phyloP scores from a whole-genome alignment of 805 yeast genomes.

The Yarrowia yakushimensis region DNA sequence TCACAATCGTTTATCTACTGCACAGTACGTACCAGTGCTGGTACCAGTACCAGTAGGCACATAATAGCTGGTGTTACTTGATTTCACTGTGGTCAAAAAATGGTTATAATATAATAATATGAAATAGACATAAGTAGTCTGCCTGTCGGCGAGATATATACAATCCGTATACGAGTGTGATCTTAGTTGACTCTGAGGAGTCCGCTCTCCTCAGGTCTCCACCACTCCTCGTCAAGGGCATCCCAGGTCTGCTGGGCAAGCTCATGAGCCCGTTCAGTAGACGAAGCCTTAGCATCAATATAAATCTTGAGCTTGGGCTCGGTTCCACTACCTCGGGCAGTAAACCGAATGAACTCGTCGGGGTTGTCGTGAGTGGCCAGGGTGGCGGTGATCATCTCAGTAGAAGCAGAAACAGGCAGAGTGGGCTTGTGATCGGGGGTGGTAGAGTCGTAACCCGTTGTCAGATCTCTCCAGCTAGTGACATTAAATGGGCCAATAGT shows the following conservation, averaged over 20 bases:
- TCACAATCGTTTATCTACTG: no score
- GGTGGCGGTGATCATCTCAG: conserved; percentile 83
- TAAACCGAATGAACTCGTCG: conserved; percentile 57
- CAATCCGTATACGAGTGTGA: neutral
- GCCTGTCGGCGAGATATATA: neutral
- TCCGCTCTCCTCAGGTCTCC: conserved; percentile 54
- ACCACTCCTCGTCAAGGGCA: conserved; percentile 65
- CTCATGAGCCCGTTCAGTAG: conserved; percentile 46
- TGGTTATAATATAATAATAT: no score
- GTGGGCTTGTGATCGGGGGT: conserved; percentile 56
- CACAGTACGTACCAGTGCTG: no score
- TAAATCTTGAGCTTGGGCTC: conserved; percentile 93
- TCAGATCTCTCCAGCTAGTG: conserved; percentile 74
- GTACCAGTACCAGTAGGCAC: no score
- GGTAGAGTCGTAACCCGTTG: conserved; percentile 72
- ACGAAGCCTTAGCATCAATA: conserved; percentile 65
- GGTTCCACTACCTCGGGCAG: conserved; percentile 93
- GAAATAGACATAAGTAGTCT: neutral
- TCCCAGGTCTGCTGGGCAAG: conserved; percentile 69
- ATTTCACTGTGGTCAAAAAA: no score
- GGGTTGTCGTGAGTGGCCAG: conserved; percentile 36
- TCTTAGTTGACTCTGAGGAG: conserved; percentile 29
- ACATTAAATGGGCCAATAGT: conserved; percentile 58
- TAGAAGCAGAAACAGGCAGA: conserved; percentile 64
- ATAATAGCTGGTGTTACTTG: no score